Conservation (phyloP, 1,284 basidiomycete species). For the Lentinus polychrous region DNA sequence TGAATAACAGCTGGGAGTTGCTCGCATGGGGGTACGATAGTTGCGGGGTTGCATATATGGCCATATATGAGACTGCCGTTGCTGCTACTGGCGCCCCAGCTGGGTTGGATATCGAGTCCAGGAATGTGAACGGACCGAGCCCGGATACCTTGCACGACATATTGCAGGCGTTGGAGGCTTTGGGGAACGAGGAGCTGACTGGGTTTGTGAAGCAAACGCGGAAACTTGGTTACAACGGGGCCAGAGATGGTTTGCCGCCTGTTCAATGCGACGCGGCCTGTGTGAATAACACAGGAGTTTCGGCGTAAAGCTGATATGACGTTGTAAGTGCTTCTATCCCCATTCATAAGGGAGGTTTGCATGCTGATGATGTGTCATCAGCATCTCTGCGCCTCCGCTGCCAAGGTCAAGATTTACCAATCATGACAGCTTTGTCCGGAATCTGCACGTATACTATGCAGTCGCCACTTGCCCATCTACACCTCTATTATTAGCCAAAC, state of each 20-base stretch:
- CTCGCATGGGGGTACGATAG: constrained; percentile 7
- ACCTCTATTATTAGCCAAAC: too few relatives aligned
- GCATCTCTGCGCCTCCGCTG: too few relatives aligned
- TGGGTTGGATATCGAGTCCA: constrained; percentile 1
- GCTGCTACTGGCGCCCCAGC: background rate
- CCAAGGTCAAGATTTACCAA: too few relatives aligned
- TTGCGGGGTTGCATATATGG: background rate
- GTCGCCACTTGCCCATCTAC: too few relatives aligned
- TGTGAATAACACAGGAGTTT: background rate
- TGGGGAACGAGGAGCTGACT: constrained; percentile 1
- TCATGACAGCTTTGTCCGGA: too few relatives aligned
- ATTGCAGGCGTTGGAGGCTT: background rate
- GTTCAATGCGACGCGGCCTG: background rate
- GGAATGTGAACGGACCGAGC: constrained; percentile 1
- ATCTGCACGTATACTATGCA: too few relatives aligned
- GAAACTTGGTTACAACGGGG: background rate
- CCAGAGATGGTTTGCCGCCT: background rate
- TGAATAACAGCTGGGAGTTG: constrained; percentile 1
- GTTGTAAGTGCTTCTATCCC: too few relatives aligned
- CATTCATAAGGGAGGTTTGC: too few relatives aligned
- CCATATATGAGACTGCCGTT: constrained; percentile 2
- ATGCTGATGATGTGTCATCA: too few relatives aligned
- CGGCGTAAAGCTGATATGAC: too few relatives aligned
- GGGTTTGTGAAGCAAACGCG: background rate
- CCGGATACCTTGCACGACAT: background rate